Evolutionary conservation across 2,329 filamentous ascomycete genomes (phyloP), one percentile per base, ranked within the genome.

Genomic region (Gaeumannomyces sp.): DNA sequence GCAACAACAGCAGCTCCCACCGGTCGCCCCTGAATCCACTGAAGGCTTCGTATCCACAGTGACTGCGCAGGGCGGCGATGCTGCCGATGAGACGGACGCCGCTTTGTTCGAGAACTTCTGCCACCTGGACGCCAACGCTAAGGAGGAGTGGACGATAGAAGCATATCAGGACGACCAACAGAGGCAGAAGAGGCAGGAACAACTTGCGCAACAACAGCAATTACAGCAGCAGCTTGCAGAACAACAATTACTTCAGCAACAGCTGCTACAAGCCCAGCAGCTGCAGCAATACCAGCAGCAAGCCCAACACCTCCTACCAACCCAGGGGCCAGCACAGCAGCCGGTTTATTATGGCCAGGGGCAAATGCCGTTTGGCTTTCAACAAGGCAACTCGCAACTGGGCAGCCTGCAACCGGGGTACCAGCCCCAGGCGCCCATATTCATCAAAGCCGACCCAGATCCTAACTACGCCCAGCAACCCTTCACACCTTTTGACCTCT

Each of bases 401-500:
- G 45, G 45, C 22, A 53, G n/a, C 5, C 22, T 53, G 45, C 22
- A 22, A 10, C 22, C 19, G 45, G 45, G 45, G 10, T 53, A 53
- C 45, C 19, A 7, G 22, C 14, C 59, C 19, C 61, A 65, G 28
- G 64, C 65, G 33, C 50, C 59, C 19, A 62, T 61, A 56, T 62
- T 64, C 66, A 64, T 64, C 66, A 64, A 69, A 13, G 58, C 61
- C 28, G 60, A 67, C 25, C 29, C 35, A 22, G 63, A 64, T 38
- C 53, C 65, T 8, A 65, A 53, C 61, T 31, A 35, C 50, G 56
- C 45, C 68, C 60, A 67, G 64, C 50, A 70, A 67, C 58, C 62
- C 65, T n/a, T 64, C 29, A 68, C 70, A n/a, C 69, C 66, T 27
- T 27, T 67, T 31, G 70, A 77, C 61, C 72, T 75, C 35, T 78